Evolutionary conservation across 306 rosid genomes (phyloP).

Genomic region (Gynostemma pentaphyllum): DNA sequence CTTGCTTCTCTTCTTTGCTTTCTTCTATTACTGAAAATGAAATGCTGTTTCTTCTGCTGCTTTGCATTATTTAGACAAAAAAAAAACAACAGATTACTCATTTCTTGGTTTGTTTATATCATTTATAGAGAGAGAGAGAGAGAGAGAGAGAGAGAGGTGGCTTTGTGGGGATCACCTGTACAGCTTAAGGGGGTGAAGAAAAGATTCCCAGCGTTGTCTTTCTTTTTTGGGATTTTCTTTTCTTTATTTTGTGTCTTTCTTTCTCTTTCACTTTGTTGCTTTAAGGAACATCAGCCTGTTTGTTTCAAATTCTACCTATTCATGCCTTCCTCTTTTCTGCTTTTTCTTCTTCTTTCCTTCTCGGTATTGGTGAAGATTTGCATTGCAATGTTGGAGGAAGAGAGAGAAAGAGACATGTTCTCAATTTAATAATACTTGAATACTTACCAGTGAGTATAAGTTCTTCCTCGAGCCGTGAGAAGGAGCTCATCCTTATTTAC

Average conservation of each 20-base stretch:
- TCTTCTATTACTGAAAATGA: slow-evolving; percentile 30
- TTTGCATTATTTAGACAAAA: slow-evolving; percentile 33
- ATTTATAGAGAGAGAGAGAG: slow-evolving; percentile 15
- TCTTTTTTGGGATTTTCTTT: slow-evolving; percentile 32
- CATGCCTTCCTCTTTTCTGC: slow-evolving; percentile 27
- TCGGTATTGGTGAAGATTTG: slow-evolving; percentile 1
- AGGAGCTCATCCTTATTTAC: too few species aligned
- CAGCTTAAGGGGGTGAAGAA: slow-evolving; percentile 19
- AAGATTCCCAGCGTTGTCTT: slow-evolving; percentile 50
- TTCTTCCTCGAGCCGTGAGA: too few species aligned
- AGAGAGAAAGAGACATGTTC: background rate
- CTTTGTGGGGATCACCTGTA: slow-evolving; percentile 33
- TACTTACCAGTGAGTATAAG: too few species aligned
- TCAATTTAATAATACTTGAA: too few species aligned
- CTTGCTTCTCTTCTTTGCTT: slow-evolving; percentile 12
- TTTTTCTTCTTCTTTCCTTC: slow-evolving; percentile 6
- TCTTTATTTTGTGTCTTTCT: slow-evolving; percentile 1
- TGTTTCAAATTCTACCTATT: slow-evolving; percentile 11
- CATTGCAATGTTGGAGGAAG: background rate
- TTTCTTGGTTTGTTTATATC: slow-evolving; percentile 6
- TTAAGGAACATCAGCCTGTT: slow-evolving; percentile 6
- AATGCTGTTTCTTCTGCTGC: too few species aligned
- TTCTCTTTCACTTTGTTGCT: slow-evolving; percentile 10
- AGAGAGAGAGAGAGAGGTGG: slow-evolving; percentile 19
- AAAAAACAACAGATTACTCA: too few species aligned